Conservation (phyloP, 257 asterid species). For the Anisodus tanguticus region DNA sequence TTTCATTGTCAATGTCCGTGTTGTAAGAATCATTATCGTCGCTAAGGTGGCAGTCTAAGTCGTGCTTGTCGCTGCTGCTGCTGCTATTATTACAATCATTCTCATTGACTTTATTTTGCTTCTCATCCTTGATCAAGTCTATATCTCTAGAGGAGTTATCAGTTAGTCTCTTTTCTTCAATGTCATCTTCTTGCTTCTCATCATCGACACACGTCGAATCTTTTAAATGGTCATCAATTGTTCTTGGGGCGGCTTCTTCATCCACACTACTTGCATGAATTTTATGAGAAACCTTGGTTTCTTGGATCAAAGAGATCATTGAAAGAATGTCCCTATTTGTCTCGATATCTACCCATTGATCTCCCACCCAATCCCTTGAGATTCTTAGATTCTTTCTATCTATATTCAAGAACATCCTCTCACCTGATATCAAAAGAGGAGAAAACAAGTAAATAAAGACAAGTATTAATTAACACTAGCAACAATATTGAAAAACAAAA, state of each 20-base stretch:
- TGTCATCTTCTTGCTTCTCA: slow-evolving; percentile 32
- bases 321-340: slow-evolving; percentile 63
- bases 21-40: slow-evolving; percentile 33
- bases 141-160: slow-evolving; percentile 53
- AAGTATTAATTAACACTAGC: background rate
- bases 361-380: slow-evolving; percentile 91
- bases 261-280: slow-evolving; percentile 42
- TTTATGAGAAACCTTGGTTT: slow-evolving; percentile 63
- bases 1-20: slow-evolving; percentile 31
- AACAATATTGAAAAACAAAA: background rate
- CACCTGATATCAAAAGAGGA: slow-evolving; percentile 61
- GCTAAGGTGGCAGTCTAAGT: slow-evolving; percentile 26
- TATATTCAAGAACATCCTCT: slow-evolving; percentile 58
- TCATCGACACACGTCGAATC: background rate
- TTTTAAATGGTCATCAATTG: background rate
- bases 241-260: slow-evolving; percentile 43
- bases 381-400: slow-evolving; percentile 63
- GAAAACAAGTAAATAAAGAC: background rate
- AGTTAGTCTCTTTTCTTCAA: slow-evolving; percentile 50
- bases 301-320: slow-evolving; percentile 53
- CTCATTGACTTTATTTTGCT: slow-evolving; percentile 49
- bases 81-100: slow-evolving; percentile 33
- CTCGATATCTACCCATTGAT: slow-evolving; percentile 76
- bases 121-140: slow-evolving; percentile 47
- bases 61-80: slow-evolving; percentile 29